Percentiles rank a stretch among this genome's conserved stretches.
These are phyloP conservation scores for Marasmius sp. DNA, from an alignment of 1,284 basidiomycete genomes.

Conservation along the genomic window DNA sequence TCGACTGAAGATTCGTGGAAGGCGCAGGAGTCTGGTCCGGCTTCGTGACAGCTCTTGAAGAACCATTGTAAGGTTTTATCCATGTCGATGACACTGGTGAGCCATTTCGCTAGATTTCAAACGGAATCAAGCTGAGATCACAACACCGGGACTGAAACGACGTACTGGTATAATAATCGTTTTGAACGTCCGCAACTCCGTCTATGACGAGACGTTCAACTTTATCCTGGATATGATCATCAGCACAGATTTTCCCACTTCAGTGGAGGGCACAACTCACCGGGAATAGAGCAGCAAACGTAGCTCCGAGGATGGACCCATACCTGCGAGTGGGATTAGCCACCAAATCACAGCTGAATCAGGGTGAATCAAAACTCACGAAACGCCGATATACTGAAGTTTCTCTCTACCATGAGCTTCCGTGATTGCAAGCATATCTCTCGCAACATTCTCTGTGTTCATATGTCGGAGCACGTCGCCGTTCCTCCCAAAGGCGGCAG, in stretches of 20 bases:
- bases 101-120: constrained; percentile 22
- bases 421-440: constrained; percentile 52
- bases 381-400: constrained; percentile 54
- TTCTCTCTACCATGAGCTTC: constrained; percentile 43
- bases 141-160: neutral
- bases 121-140: constrained; percentile 6
- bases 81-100: constrained; percentile 23
- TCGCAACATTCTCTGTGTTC: constrained; percentile 43
- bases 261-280: constrained; percentile 19
- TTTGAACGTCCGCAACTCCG: constrained; percentile 26
- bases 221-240: constrained; percentile 29
- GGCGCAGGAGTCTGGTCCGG: constrained; percentile 22
- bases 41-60: constrained; percentile 23
- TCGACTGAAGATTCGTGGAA: constrained; percentile 25
- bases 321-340: constrained; percentile 22
- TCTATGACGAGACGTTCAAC: constrained; percentile 40
- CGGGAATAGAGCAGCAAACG: constrained; percentile 49
- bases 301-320: constrained; percentile 44
- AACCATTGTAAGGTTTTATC: constrained; percentile 26
- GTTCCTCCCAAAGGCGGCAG: constrained; percentile 30
- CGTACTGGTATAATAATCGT: constrained; percentile 33
- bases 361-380: constrained; percentile 16
- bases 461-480: constrained; percentile 35
- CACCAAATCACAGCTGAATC: neutral
- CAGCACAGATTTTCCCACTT: neutral